Percentiles rank a stretch among this genome's conserved stretches.
Conservation (phyloP, 2,329 filamentous ascomycete genomes). For the Penicillium brevicompactum region DNA sequence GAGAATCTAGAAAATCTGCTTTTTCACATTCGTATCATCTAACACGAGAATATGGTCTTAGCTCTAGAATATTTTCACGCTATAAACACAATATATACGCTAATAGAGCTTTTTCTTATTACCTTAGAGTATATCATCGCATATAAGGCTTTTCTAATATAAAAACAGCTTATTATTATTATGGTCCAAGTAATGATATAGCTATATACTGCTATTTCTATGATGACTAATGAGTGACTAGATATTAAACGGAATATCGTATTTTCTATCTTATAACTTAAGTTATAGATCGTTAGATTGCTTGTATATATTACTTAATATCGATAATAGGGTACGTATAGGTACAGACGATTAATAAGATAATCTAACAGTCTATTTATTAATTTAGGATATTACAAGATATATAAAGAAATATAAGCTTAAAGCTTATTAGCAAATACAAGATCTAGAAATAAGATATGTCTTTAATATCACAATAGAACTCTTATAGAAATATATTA, state of each 20-base stretch:
- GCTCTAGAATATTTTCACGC: slow-evolving; percentile 7
- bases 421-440: too few relatives aligned
- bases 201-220: too few relatives aligned
- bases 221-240: not conserved
- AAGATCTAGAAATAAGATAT: not conserved
- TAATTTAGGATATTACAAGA: too few relatives aligned
- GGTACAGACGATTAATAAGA: too few relatives aligned
- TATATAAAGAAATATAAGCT: too few relatives aligned
- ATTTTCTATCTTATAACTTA: not conserved
- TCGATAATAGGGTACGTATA: too few relatives aligned
- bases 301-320: too few relatives aligned
- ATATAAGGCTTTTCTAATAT: slow-evolving; percentile 16
- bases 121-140: slow-evolving; percentile 20
- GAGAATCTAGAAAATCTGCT: slow-evolving; percentile 6
- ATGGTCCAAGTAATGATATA: slow-evolving; percentile 17
- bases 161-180: slow-evolving; percentile 22
- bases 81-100: slow-evolving; percentile 10
- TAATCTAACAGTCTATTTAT: too few relatives aligned
- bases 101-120: slow-evolving; percentile 15
- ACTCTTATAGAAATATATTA: not conserved
- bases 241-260: not conserved
- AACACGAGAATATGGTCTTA: slow-evolving; percentile 15
- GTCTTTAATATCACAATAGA: not conserved
- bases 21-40: not conserved
- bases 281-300: slow-evolving; percentile 7